Conservation (phyloP, 257 asterid genomes). For the Sherardia arvensis region DNA sequence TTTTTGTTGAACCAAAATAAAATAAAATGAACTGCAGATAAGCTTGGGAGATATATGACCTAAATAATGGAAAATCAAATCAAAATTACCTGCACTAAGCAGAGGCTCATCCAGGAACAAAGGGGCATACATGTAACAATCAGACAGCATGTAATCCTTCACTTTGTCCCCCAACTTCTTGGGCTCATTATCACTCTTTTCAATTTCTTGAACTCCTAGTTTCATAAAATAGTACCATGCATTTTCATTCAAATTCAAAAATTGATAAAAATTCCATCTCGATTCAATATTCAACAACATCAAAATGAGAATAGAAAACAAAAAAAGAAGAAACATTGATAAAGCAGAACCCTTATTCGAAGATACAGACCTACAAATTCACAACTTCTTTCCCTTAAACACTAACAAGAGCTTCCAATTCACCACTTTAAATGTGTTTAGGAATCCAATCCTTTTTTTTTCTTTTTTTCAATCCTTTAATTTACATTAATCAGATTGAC, state of each 20-base stretch:
- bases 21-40: no score
- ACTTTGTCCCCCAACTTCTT: conserved; percentile 12
- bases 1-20: no score
- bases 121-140: conserved; percentile 47
- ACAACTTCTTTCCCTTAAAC: neutral
- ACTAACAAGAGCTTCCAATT: no score
- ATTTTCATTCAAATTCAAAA: neutral
- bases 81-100: conserved; percentile 23
- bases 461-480: no score
- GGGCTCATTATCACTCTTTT: conserved; percentile 12
- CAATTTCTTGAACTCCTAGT: conserved; percentile 20
- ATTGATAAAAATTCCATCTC: neutral
- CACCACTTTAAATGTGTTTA: no score
- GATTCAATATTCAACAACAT: neutral
- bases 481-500: no score
- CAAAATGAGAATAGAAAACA: no score
- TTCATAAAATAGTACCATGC: neutral
- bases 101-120: conserved; percentile 13
- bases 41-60: no score
- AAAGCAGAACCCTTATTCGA: neutral
- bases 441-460: neutral
- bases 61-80: neutral
- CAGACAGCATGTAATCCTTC: conserved; percentile 30
- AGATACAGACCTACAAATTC: neutral
- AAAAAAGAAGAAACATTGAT: no score